Evolutionary conservation across 2,329 filamentous ascomycete species (phyloP).

Genomic region (Xenoacremonium recifei): DNA sequence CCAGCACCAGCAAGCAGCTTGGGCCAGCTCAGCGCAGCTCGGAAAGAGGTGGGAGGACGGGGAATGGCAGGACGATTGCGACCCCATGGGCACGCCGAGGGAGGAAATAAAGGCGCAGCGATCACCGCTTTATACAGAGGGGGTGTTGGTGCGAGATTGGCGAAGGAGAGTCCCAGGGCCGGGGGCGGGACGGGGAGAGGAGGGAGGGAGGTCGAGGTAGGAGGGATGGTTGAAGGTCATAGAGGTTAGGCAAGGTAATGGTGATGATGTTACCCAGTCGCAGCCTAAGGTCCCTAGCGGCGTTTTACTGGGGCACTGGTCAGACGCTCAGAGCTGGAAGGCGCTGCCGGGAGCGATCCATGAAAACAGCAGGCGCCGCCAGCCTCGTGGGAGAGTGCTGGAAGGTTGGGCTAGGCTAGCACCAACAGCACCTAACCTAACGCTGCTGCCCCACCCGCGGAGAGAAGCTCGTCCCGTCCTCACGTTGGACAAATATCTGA

Average conservation of each 20-base stretch:
- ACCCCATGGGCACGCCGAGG: slow-evolving; percentile 15
- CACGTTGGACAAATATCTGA: too few relatives aligned
- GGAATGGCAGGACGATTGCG: slow-evolving; percentile 9
- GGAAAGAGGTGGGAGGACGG: slow-evolving; percentile 16
- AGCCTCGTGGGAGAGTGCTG: too few relatives aligned
- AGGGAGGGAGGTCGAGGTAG: slow-evolving; percentile 3
- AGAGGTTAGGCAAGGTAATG: neutral
- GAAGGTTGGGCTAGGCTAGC: too few relatives aligned
- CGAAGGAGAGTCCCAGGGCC: slow-evolving; percentile 3
- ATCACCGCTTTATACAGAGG: neutral
- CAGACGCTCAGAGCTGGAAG: too few relatives aligned
- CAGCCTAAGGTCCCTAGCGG: slow-evolving; percentile 1
- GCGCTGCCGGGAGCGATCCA: too few relatives aligned
- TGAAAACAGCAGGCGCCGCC: too few relatives aligned
- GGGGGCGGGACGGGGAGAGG: too few relatives aligned
- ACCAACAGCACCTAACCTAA: too few relatives aligned
- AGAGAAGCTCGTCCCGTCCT: too few relatives aligned
- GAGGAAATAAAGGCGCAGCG: neutral
- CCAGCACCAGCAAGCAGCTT: too few relatives aligned
- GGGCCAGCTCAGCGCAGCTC: slow-evolving; percentile 5
- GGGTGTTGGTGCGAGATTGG: neutral
- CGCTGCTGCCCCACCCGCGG: too few relatives aligned
- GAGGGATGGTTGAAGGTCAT: too few relatives aligned
- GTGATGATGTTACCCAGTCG: slow-evolving; percentile 3
- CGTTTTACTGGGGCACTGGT: neutral